These are phyloP conservation scores for Naganishia albida DNA, from an alignment of 1,284 basidiomycete genomes.

Conservation along the genomic window DNA sequence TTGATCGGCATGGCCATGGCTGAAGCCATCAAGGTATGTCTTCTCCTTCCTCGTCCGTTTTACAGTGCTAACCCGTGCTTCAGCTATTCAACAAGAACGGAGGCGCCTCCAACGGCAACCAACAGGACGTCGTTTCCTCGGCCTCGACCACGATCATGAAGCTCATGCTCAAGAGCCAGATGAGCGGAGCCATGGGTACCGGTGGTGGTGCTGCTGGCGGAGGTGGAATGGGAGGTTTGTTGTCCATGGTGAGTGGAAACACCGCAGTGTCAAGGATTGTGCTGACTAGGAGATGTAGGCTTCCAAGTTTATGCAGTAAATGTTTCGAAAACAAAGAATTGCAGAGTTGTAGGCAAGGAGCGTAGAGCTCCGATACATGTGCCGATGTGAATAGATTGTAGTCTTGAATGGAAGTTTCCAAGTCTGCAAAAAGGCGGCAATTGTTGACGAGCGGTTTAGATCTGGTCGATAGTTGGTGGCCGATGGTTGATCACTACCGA, in stretches of 20 bases:
- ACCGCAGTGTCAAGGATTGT: background rate
- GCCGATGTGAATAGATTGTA: background rate
- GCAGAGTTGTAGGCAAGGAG: conserved; percentile 13
- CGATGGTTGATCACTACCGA: background rate
- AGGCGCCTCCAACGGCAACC: conserved; percentile 65
- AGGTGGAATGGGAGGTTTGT: conserved; percentile 31
- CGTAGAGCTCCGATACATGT: conserved; percentile 13
- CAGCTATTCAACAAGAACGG: conserved; percentile 71
- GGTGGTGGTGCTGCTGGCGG: conserved; percentile 29
- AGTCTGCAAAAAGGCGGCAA: too few species aligned
- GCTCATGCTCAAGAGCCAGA: conserved; percentile 61
- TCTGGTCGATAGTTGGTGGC: too few species aligned
- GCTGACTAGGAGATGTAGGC: background rate
- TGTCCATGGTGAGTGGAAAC: conserved; percentile 27
- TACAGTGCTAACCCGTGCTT: background rate
- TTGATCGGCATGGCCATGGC: conserved; percentile 81
- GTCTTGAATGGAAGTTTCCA: too few species aligned
- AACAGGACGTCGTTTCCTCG: conserved; percentile 77
- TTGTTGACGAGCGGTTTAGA: too few species aligned
- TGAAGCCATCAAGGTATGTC: conserved; percentile 57
- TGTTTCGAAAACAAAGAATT: background rate
- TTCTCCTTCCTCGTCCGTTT: background rate
- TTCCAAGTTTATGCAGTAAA: conserved; percentile 30
- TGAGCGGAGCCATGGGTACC: conserved; percentile 40
- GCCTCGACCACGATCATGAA: conserved; percentile 84